Base-by-base conservation (phyloP, 2,329 filamentous ascomycete species). In the Ceratocystis eucalypticola region DNA sequence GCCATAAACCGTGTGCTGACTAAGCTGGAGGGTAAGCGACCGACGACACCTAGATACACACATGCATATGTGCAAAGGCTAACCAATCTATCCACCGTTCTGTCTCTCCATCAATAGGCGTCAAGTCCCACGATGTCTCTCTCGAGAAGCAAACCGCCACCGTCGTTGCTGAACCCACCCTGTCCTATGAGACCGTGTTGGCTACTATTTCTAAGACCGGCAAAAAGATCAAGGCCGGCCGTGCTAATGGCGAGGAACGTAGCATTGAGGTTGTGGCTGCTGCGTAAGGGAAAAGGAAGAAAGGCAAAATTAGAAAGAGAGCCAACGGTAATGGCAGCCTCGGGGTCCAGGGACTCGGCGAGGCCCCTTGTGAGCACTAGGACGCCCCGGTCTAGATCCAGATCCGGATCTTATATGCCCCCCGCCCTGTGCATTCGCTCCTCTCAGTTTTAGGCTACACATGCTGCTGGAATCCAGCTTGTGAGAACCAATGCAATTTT, bases 191-290 rank as follows among this genome's bases (percentile, higher is more conserved):
- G 70, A 89, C 85, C 62, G 89, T 96, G 68, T 84, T 96, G 69
- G 82, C 83, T 74, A 95, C 89, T 75, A 96, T 96, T 76, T 86
- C 88, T 82, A 96, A 96, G 85, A 96, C 92, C 12, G 92, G 92
- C 73, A 96, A 96, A 84, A 88, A 88, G 73, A 86, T 96, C 74
- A 95, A 88, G 77, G 85, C 82, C 33, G 88, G 82, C 71, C 84
- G 85, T 79, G 87, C 82, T 28, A 88, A 92, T 74, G 88, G 88
- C 65, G 80, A 82, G 68, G 74, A 75, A 67, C 77, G 78, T 75
- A 80, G 80, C 69, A 75, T 84, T 69, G 79, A 79, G 72, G 72
- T 82, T 33, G 71, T 75, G 33, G 75, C 76, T 37, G 75, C 76
- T 30, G 70, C 71, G 59, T 73, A 73, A 44, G 75, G 33, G 33